These are phyloP conservation scores for Lentinus tigrinus DNA, from an alignment of 768 basidiomycete genomes.

Conservation along the genomic window DNA sequence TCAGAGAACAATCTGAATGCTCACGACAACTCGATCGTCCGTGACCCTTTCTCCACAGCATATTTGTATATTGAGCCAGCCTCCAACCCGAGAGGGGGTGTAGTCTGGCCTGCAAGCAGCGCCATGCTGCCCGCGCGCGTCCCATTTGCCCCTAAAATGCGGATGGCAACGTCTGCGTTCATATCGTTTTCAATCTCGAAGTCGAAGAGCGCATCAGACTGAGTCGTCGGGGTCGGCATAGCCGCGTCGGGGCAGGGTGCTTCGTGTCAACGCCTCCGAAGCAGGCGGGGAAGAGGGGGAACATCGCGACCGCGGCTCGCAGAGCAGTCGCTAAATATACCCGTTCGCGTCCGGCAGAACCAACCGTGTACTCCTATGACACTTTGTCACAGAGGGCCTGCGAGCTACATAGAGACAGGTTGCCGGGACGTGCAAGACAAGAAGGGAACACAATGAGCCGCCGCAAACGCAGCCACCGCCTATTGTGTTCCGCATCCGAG, in stretches of 20 bases:
- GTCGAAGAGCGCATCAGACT: conserved; percentile 45
- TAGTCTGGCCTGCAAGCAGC: conserved; percentile 40
- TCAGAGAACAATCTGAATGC: conserved; percentile 21
- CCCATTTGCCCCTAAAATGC: conserved; percentile 34
- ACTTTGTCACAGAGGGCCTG: background rate
- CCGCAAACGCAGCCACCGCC: background rate
- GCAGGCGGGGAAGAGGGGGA: background rate
- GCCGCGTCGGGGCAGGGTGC: background rate
- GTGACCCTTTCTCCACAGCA: conserved; percentile 34
- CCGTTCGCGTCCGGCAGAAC: no score
- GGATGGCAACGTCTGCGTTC: conserved; percentile 37
- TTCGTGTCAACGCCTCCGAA: background rate
- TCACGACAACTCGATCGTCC: conserved; percentile 42
- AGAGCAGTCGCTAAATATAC: background rate
- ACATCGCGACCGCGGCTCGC: background rate
- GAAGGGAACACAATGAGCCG: conserved; percentile 11
- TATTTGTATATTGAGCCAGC: conserved; percentile 51
- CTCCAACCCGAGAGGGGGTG: conserved; percentile 47
- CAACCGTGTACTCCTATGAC: background rate
- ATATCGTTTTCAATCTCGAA: conserved; percentile 54
- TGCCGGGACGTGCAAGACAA: conserved; percentile 2
- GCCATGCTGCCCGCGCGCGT: conserved; percentile 31
- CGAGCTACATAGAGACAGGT: background rate
- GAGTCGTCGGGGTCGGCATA: conserved; percentile 46
- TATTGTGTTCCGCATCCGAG: conserved; percentile 23